A percentile compares a stretch with the other conserved stretches of the same genome.
Conservation (phyloP, 108 stramenopile species). For the Chaetoceros tenuissimus region DNA sequence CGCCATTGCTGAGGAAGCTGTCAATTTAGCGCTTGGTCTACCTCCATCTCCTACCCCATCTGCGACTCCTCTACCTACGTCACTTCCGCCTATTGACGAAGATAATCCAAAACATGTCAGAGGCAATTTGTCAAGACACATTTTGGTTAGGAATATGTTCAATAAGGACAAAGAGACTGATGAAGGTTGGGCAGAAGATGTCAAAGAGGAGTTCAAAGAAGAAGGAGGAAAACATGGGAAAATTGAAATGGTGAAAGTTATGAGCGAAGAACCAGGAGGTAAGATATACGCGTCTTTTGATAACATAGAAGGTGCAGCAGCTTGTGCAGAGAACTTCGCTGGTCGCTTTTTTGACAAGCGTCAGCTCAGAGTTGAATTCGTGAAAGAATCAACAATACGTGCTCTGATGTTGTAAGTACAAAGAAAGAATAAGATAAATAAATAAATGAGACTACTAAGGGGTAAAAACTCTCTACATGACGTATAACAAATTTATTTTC, state of each 20-base stretch:
- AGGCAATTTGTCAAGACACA: slow-evolving; percentile 33
- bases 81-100: slow-evolving; percentile 10
- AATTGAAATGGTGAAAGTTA: slow-evolving; percentile 52
- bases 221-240: slow-evolving; percentile 87
- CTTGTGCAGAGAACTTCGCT: slow-evolving; percentile 78
- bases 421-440: too few relatives aligned
- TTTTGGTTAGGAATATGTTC: slow-evolving; percentile 92
- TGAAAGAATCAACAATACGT: too few relatives aligned
- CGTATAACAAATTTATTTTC: too few relatives aligned
- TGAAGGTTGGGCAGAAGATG: slow-evolving; percentile 81
- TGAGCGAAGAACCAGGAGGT: slow-evolving; percentile 81
- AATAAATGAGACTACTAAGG: too few relatives aligned
- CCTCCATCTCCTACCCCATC: slow-evolving; percentile 1
- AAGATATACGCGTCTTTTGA: slow-evolving; percentile 85
- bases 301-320: slow-evolving; percentile 43
- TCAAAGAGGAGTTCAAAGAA: slow-evolving; percentile 81
- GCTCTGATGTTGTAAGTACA: too few relatives aligned
- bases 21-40: slow-evolving; percentile 20
- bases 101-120: slow-evolving; percentile 28
- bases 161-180: slow-evolving; percentile 89
- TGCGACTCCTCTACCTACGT: background rate
- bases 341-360: slow-evolving; percentile 94
- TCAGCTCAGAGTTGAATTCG: slow-evolving; percentile 79
- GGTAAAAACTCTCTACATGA: too few relatives aligned
- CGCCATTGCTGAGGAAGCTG: slow-evolving; percentile 33